These are phyloP conservation scores for Platanthera guangdongensis DNA, from an alignment of 106 monocot species.

Conservation along the genomic window DNA sequence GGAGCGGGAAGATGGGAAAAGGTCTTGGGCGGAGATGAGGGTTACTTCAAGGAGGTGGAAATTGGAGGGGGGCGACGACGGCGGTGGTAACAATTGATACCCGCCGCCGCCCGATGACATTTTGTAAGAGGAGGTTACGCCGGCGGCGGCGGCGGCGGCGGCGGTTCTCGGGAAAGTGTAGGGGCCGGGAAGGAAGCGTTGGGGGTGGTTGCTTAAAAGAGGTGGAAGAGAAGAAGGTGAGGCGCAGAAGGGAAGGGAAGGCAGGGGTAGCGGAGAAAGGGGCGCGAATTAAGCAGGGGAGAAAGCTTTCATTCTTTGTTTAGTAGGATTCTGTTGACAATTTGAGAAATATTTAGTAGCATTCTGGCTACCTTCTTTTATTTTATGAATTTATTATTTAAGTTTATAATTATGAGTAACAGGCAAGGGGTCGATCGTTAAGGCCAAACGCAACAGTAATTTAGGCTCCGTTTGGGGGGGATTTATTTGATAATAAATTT, in stretches of 20 bases:
- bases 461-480: no score
- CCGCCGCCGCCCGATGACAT: conserved; percentile 1
- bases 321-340: neutral
- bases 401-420: no score
- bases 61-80: neutral
- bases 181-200: neutral
- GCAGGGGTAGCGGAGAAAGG: conserved; percentile 10
- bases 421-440: no score
- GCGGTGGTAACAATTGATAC: neutral
- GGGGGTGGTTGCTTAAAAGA: neutral
- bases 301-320: conserved; percentile 11
- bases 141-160: neutral
- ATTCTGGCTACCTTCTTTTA: neutral
- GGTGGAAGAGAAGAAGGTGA: neutral
- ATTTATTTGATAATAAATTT: no score
- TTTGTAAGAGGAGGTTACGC: no score
- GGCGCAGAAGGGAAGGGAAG: conserved; percentile 5
- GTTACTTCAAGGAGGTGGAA: conserved; percentile 40
- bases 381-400: no score
- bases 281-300: neutral
- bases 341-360: neutral
- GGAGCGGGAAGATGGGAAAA: conserved; percentile 2
- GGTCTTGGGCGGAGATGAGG: conserved; percentile 43
- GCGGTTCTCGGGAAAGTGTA: neutral
- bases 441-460: no score